phyloP scores from a whole-genome alignment of 2,329 filamentous ascomycete species.

The Trichoderma breve region DNA sequence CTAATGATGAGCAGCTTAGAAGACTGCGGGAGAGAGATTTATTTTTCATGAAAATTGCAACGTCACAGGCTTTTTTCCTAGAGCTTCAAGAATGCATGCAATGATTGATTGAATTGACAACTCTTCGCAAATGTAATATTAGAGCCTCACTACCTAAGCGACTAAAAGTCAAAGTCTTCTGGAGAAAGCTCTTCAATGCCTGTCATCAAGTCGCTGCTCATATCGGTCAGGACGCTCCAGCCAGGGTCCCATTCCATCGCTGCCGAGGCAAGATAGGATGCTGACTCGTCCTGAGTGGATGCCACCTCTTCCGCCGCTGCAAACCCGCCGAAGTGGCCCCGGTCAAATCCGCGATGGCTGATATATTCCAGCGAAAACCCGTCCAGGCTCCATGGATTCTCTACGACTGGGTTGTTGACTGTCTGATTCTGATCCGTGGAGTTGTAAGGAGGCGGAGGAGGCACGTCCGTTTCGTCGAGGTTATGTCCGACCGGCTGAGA shows the following conservation, averaged over 20 bases:
- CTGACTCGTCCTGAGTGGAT: background rate
- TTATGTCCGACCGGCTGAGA: background rate
- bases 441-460: background rate
- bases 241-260: constrained; percentile 16
- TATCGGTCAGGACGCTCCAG: constrained; percentile 12
- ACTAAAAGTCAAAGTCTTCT: background rate
- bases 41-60: background rate
- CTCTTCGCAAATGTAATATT: background rate
- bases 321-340: constrained; percentile 4
- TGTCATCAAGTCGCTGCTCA: background rate
- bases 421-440: background rate
- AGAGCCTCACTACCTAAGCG: background rate
- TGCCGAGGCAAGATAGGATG: background rate
- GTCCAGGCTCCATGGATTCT: constrained; percentile 10
- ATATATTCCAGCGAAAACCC: constrained; percentile 4
- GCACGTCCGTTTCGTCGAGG: background rate
- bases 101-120: background rate
- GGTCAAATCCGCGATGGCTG: constrained; percentile 8
- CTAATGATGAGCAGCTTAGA: background rate
- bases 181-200: constrained; percentile 9
- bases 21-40: background rate
- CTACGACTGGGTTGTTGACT: background rate
- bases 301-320: background rate
- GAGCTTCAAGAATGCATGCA: background rate
- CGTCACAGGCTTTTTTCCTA: rapidly evolving